A percentile compares a stretch with the other conserved stretches of the same genome.
Conservation (phyloP, 2,329 filamentous ascomycete species). For the Aspergillus uvarum region DNA sequence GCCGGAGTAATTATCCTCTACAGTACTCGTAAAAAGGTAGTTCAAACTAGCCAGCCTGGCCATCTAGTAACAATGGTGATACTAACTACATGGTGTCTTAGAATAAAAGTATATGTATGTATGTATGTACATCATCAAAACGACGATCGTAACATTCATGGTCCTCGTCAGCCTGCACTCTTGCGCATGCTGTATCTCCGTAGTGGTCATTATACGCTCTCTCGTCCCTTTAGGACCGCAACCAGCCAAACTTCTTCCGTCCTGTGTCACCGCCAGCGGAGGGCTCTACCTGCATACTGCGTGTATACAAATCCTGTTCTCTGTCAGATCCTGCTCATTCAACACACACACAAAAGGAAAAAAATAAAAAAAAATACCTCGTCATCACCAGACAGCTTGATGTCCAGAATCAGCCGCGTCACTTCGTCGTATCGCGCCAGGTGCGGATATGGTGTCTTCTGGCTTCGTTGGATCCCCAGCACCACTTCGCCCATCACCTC, state of each 20-base stretch:
- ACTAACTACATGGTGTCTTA: conserved; percentile 8
- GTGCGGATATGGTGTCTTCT: conserved; percentile 77
- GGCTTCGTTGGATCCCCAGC: conserved; percentile 85
- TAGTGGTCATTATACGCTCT: conserved; percentile 8
- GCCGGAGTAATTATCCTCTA: neutral
- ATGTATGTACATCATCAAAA: conserved; percentile 24
- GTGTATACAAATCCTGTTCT: conserved; percentile 57
- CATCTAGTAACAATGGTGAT: conserved; percentile 1
- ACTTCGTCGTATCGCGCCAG: conserved; percentile 68
- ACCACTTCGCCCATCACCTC: conserved; percentile 93
- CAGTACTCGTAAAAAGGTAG: neutral
- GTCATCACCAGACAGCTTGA: conserved; percentile 78
- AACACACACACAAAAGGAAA: neutral
- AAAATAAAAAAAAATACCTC: conserved; percentile 62
- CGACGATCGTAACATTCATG: conserved; percentile 22
- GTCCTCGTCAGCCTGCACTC: conserved; percentile 16
- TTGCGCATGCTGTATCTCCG: conserved; percentile 5
- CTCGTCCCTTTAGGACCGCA: conserved; percentile 33
- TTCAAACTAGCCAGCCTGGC: neutral
- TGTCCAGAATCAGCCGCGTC: conserved; percentile 75
- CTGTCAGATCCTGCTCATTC: conserved; percentile 6
- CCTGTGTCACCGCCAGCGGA: conserved; percentile 39
- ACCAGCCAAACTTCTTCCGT: conserved; percentile 47
- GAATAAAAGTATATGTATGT: neutral
- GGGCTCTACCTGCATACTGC: conserved; percentile 57